Evolutionary conservation across 306 rosid genomes (phyloP), one percentile per base, ranked within the genome.

Genomic region (Neltuma alba): DNA sequence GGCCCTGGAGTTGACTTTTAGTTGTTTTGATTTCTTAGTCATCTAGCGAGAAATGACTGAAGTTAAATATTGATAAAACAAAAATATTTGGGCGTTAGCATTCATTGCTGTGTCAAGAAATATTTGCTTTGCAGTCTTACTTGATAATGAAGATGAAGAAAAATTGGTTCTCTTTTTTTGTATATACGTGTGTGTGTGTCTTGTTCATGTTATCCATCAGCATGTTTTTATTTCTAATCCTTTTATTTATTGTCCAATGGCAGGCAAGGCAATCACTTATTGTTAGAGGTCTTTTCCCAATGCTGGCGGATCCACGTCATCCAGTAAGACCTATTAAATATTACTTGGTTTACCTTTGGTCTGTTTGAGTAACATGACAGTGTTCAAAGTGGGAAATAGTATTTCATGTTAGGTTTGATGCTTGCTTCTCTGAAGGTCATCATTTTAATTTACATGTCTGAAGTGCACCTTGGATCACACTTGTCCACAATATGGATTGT

Each of bases 241-340:
- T 72, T 57, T 44, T 25, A 41, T 12, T 12, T 8, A 48, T 72
- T 62, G 70, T 27, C 76, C 45, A 62, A 41, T 81, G 75, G 72
- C 86, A 93, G 98, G 98, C 98, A 77, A 93, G 98, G 81, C 98
- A 93, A 77, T 91, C 98, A 23, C 97, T 93, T 70, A 73, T 93
- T 74, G 97, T 93, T 34, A 91, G 98, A 81, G 98, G 97, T 47
- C 95, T 93, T 74, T 93, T 91, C 84, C 97, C 98, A 31, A 89
- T 90, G 93, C 98, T 93, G 71, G 98, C 98, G 60, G 98, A 93
- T 84, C 97, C 98, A 12, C 88, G 97, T 60, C 98, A 93, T 79
- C 97, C 98, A 20, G 98, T 93, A 88, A 89, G 98, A 78, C 30
- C 84, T 67, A 27, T 52, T 60, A 62, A n/a, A 70, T 42, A 58